phyloP scores from a whole-genome alignment of 2,329 filamentous ascomycete genomes.

The Ceratocystis lukuohia region DNA sequence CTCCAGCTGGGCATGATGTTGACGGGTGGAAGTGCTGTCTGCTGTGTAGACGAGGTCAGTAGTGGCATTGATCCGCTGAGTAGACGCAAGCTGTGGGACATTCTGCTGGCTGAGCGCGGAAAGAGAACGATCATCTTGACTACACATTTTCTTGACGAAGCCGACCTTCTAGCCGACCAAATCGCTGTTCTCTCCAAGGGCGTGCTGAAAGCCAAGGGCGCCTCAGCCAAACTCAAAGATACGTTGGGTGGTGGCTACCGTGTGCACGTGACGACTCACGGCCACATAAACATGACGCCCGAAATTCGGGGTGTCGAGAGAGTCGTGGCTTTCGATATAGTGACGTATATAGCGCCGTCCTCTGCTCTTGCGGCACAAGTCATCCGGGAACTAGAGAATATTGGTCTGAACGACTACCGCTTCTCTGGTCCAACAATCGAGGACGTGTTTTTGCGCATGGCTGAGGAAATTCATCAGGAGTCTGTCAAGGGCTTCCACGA shows the following conservation, averaged over 20 bases:
- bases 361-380: slow-evolving; percentile 59
- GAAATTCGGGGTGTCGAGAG: slow-evolving; percentile 43
- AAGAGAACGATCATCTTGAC: slow-evolving; percentile 73
- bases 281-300: slow-evolving; percentile 26
- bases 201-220: slow-evolving; percentile 65
- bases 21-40: slow-evolving; percentile 74
- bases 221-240: slow-evolving; percentile 75
- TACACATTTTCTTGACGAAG: slow-evolving; percentile 89
- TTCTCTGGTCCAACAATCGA: slow-evolving; percentile 84
- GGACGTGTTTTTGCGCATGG: slow-evolving; percentile 77
- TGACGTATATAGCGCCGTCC: slow-evolving; percentile 56
- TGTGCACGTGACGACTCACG: slow-evolving; percentile 49
- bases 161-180: slow-evolving; percentile 75
- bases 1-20: slow-evolving; percentile 92
- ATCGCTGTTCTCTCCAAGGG: slow-evolving; percentile 82
- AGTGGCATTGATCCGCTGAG: slow-evolving; percentile 79
- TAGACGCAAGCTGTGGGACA: slow-evolving; percentile 86
- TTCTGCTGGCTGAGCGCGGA: slow-evolving; percentile 72
- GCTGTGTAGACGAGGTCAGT: slow-evolving; percentile 83
- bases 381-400: slow-evolving; percentile 53
- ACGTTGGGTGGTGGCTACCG: slow-evolving; percentile 71
- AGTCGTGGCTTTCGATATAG: slow-evolving; percentile 53
- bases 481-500: slow-evolving; percentile 26
- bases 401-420: slow-evolving; percentile 61
- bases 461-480: slow-evolving; percentile 53